These are phyloP conservation scores for Deuterostichococcus epilithicus DNA, from an alignment of 139 green algal genomes.

Conservation along the genomic window DNA sequence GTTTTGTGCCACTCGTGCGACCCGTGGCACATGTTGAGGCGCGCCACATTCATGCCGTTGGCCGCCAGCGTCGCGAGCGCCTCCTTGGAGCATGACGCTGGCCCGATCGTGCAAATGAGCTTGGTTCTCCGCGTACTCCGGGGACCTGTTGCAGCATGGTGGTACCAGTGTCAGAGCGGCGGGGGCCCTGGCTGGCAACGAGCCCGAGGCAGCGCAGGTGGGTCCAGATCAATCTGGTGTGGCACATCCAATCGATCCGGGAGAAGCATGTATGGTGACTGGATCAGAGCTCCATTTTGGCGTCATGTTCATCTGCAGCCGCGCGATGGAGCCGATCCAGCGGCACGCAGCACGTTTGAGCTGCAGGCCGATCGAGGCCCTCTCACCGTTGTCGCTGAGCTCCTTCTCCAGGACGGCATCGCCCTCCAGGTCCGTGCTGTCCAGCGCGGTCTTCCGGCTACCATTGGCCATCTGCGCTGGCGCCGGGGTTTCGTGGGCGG, in stretches of 20 bases:
- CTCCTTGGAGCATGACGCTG: slow-evolving; percentile 37
- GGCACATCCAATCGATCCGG: neutral
- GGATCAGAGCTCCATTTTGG: neutral
- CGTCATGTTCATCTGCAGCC: neutral
- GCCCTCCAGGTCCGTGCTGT: slow-evolving; percentile 22
- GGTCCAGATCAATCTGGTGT: neutral
- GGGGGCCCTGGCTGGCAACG: neutral
- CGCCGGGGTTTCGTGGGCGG: neutral
- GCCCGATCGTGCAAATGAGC: slow-evolving; percentile 76
- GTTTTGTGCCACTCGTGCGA: slow-evolving; percentile 55
- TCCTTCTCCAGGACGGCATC: slow-evolving; percentile 38
- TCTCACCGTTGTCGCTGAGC: slow-evolving; percentile 40
- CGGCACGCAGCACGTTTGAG: neutral
- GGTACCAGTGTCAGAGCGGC: neutral
- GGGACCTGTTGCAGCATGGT: slow-evolving; percentile 21
- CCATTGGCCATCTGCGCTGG: neutral
- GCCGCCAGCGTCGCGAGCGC: slow-evolving; percentile 51
- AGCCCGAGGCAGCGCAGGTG: neutral
- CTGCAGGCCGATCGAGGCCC: neutral
- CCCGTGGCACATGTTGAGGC: slow-evolving; percentile 67
- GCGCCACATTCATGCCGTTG: slow-evolving; percentile 64
- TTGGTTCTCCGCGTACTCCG: slow-evolving; percentile 57
- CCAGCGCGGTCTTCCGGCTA: neutral
- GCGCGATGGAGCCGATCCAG: neutral
- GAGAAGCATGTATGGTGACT: neutral